Base-by-base conservation (phyloP, 257 asterid species). In the Solanum paucissectum region DNA sequence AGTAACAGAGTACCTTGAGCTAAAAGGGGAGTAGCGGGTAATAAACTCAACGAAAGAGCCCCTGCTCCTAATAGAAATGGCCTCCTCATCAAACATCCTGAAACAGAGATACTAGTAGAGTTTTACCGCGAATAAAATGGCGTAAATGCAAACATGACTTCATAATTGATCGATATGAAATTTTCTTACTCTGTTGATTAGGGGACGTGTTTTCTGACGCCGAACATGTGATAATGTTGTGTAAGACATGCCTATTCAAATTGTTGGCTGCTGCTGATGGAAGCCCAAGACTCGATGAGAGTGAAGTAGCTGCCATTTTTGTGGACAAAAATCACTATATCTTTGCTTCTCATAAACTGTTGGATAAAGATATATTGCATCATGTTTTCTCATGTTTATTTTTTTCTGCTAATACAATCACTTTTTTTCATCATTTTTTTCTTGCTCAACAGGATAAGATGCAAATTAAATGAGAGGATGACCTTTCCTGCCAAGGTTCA, bases 261-360 rank as follows among this genome's bases (percentile, higher is more conserved):
- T 10, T 11, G 58, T 42, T 33, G 6, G 42, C 37, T 44, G 75
- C 37, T 21, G 16, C 23, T 21, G 16, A 92, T 83, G 88, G 92
- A 81, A 14, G 87, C 89, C 36, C 94, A 91, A 92, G 89, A 90
- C 72, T 90, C 91, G 91, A 90, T 32, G 97, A 92, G 88, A 93
- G 88, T 32, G 94, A 93, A 85, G 96, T 89, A 91, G 91, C 83
- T 38, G 96, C 94, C 98, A 95, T 95, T 21, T 72, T 87, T 90
- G 64, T 49, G 34, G 37, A 77, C 58, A 76, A 12, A 5, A 38
- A 74, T 36, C 32, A 74, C 1, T 75, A 11, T 21, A 5, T 75
- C 1, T 23, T 40, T 76, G 21, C 74, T 87, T n/a, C 75, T 49
- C 62, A 62, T 44, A 37, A 37, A 7, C 38, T 37, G 38, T 37